These are phyloP conservation scores for Xeromyces bisporus DNA, from an alignment of 495 filamentous ascomycete species.

Conservation along the genomic window DNA sequence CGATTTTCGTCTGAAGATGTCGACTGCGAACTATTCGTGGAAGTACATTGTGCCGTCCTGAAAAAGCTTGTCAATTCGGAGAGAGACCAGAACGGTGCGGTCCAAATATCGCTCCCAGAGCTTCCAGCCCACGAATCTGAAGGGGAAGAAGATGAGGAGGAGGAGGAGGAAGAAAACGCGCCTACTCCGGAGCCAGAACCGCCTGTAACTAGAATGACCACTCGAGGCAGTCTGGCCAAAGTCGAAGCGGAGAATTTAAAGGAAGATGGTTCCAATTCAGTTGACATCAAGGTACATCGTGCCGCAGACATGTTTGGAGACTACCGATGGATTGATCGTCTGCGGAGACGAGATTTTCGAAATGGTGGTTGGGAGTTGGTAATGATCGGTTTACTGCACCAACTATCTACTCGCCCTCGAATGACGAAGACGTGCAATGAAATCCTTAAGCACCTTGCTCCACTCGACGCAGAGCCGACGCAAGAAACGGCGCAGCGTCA, in stretches of 20 bases:
- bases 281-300: slow-evolving; percentile 37
- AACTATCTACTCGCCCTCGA: slow-evolving; percentile 59
- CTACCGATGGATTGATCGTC: slow-evolving; percentile 68
- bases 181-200: slow-evolving; percentile 44
- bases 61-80: slow-evolving; percentile 69
- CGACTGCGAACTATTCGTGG: slow-evolving; percentile 74
- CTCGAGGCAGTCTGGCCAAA: slow-evolving; percentile 70
- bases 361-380: slow-evolving; percentile 87
- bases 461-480: slow-evolving; percentile 53
- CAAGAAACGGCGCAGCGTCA: slow-evolving; percentile 51
- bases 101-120: slow-evolving; percentile 65
- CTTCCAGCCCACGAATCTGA: slow-evolving; percentile 51
- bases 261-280: slow-evolving; percentile 22
- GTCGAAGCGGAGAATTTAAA: slow-evolving; percentile 51
- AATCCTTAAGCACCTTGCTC: slow-evolving; percentile 62
- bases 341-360: slow-evolving; percentile 69
- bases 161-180: slow-evolving; percentile 34
- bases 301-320: slow-evolving; percentile 54
- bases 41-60: slow-evolving; percentile 80
- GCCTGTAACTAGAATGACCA: slow-evolving; percentile 50
- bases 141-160: slow-evolving; percentile 39
- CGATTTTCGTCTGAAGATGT: slow-evolving; percentile 57
- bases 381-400: slow-evolving; percentile 70
- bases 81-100: slow-evolving; percentile 52
- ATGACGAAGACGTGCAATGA: slow-evolving; percentile 58